Conservation (phyloP, 225 moss, liverwort and hornwort species). For the Ulota crispa region DNA sequence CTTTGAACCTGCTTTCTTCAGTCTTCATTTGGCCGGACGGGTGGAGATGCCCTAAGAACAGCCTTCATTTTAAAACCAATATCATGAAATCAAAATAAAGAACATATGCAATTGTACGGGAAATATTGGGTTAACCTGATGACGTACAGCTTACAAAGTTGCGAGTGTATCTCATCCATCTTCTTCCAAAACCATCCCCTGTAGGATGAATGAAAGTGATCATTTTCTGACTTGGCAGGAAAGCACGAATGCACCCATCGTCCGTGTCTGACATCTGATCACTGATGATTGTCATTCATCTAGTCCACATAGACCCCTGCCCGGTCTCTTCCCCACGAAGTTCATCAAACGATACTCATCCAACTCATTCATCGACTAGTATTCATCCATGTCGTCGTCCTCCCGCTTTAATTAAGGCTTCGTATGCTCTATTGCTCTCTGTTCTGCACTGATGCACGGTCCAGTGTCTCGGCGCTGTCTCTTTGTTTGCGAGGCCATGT, state of each 20-base stretch:
- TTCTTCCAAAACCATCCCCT: not conserved
- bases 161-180: too few species aligned
- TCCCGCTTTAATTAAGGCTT: conserved; percentile 20
- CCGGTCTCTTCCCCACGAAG: too few species aligned
- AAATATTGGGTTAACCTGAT: not conserved
- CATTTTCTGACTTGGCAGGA: conserved; percentile 21
- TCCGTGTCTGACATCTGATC: conserved; percentile 32
- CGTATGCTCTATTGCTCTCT: conserved; percentile 21
- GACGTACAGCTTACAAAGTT: not conserved
- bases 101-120: too few species aligned
- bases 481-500: conserved; percentile 38
- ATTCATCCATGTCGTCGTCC: conserved; percentile 17
- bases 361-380: too few species aligned
- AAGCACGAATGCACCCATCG: conserved; percentile 44
- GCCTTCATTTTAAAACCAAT: too few species aligned
- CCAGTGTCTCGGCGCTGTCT: conserved; percentile 21
- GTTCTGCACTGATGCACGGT: conserved; percentile 4
- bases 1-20: too few species aligned
- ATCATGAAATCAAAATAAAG: too few species aligned
- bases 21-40: too few species aligned
- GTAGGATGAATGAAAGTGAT: conserved; percentile 31
- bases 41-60: too few species aligned
- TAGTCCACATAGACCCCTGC: not conserved
- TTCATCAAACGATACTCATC: too few species aligned
- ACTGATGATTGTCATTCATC: conserved; percentile 29